Evolutionary conservation across 2,329 filamentous ascomycete species (phyloP).

Genomic region (Cercospora brassicicola): DNA sequence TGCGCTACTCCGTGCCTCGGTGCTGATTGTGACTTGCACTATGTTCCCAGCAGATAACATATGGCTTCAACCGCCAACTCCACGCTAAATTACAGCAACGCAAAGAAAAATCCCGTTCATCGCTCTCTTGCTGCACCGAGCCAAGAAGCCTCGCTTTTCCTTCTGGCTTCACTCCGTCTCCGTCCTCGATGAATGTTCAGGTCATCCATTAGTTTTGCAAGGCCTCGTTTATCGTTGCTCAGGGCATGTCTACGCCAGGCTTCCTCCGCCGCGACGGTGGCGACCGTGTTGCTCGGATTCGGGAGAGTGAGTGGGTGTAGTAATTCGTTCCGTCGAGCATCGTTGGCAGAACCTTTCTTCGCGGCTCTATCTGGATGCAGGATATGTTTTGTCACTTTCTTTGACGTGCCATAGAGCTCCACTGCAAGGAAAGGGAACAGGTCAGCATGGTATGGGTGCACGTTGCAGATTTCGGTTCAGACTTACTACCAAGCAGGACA

Average conservation of each 20-base stretch:
- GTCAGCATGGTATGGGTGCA: too few species aligned
- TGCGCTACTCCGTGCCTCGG: neutral
- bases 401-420: slow-evolving; percentile 74
- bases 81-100: neutral
- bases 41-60: neutral
- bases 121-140: neutral
- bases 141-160: neutral
- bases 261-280: slow-evolving; percentile 23
- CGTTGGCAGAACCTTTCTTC: slow-evolving; percentile 1
- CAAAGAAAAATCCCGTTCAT: neutral
- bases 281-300: slow-evolving; percentile 3
- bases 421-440: slow-evolving; percentile 39
- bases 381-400: slow-evolving; percentile 61
- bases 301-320: slow-evolving; percentile 9
- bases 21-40: neutral
- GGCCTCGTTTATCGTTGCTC: slow-evolving; percentile 15
- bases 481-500: slow-evolving; percentile 63
- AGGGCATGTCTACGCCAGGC: slow-evolving; percentile 21
- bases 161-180: neutral
- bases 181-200: slow-evolving; percentile 12
- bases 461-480: too few species aligned
- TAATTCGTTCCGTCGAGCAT: slow-evolving; percentile 8
- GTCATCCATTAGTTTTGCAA: slow-evolving; percentile 22
- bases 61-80: neutral
- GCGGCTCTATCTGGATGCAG: slow-evolving; percentile 41